phyloP scores from a whole-genome alignment of 2,329 filamentous ascomycete genomes.

The Aspergillus latus region DNA sequence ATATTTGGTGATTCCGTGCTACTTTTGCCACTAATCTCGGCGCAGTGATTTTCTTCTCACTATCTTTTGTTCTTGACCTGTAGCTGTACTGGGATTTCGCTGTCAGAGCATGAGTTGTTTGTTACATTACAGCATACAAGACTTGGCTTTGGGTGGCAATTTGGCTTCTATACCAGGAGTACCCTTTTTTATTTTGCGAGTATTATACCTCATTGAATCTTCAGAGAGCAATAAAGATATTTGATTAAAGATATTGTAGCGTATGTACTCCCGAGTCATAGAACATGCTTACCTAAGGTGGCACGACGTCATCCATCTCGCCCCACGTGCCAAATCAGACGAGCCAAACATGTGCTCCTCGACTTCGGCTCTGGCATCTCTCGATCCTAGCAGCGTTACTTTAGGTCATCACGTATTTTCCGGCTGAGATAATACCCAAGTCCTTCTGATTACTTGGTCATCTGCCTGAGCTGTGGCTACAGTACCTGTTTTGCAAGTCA shows the following conservation, averaged over 20 bases:
- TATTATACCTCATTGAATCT: neutral
- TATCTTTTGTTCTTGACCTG: constrained; percentile 3
- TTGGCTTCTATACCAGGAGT: neutral
- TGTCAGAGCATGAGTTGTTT: constrained; percentile 9
- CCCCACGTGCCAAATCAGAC: constrained; percentile 16
- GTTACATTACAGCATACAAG: constrained; percentile 23
- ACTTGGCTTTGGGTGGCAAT: constrained; percentile 7
- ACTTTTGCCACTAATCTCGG: constrained; percentile 13
- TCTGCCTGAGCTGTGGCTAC: neutral
- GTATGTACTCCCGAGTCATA: neutral
- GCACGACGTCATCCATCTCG: neutral
- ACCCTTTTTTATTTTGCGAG: neutral
- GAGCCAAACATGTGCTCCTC: constrained; percentile 13
- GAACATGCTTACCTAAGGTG: neutral
- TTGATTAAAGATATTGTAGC: neutral
- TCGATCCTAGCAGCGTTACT: neutral
- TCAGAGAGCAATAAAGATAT: neutral
- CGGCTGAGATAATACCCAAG: constrained; percentile 4
- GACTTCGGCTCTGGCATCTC: constrained; percentile 5
- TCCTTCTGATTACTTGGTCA: constrained; percentile 9
- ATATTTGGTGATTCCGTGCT: neutral
- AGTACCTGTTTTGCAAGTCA: constrained; percentile 4
- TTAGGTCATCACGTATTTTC: constrained; percentile 2
- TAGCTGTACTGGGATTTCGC: constrained; percentile 9
- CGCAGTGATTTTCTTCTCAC: constrained; percentile 11